Percentiles rank a stretch among this genome's conserved stretches.
These are phyloP conservation scores for Boletellus emodensis DNA, from an alignment of 768 basidiomycete genomes.

Conservation along the genomic window DNA sequence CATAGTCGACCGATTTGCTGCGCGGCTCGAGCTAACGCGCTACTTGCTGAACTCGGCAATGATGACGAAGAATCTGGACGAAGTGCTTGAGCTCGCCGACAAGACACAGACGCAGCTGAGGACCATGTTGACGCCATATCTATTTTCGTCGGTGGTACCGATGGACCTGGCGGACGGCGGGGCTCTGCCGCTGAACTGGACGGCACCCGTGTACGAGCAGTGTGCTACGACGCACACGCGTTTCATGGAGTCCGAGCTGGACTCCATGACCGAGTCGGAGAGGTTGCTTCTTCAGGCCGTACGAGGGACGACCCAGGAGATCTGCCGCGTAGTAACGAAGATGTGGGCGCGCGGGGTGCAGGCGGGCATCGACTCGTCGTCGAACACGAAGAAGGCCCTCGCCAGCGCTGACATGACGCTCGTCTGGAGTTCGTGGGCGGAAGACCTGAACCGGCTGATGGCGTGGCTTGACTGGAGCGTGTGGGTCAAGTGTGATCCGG, in stretches of 20 bases:
- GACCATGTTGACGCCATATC: conserved; percentile 29
- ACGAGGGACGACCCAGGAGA: conserved; percentile 39
- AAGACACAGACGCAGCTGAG: conserved; percentile 23
- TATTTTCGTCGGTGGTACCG: conserved; percentile 15
- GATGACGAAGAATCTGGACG: not conserved
- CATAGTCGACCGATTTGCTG: conserved; percentile 32
- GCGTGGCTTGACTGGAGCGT: conserved; percentile 50
- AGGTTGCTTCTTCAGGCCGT: conserved; percentile 8
- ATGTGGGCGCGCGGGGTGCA: too few species aligned
- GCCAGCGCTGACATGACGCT: not conserved
- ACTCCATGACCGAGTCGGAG: too few species aligned
- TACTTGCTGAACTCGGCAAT: conserved; percentile 18
- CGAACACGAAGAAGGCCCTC: not conserved
- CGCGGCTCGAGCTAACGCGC: conserved; percentile 27
- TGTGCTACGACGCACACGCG: conserved; percentile 31
- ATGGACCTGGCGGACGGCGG: not conserved
- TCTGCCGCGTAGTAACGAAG: conserved; percentile 42
- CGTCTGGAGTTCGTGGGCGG: conserved; percentile 31
- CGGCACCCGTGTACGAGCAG: conserved; percentile 25
- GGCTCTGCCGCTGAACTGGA: conserved; percentile 19
- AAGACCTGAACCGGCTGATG: conserved; percentile 37
- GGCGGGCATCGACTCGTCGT: too few species aligned
- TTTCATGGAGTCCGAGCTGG: not conserved
- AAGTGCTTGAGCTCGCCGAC: conserved; percentile 1
- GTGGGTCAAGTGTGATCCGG: conserved; percentile 47